Base-by-base conservation (phyloP, 352 stramenopile species). In the Aphanomyces euteiches region DNA sequence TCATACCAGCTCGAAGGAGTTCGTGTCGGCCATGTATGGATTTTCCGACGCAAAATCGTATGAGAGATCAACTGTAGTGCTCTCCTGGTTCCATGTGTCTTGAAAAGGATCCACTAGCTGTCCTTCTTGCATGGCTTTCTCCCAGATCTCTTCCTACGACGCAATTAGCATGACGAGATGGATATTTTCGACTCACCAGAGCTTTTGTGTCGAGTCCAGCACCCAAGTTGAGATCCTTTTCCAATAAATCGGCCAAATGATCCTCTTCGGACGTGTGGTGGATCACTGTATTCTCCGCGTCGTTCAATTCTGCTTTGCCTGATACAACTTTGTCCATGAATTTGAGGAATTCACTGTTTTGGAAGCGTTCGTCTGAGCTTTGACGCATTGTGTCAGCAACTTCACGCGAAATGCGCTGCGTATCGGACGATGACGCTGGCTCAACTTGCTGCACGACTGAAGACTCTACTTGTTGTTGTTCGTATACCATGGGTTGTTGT, bases 271-370 rank as follows among this genome's bases (percentile, higher is more conserved):
- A 40, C 40, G 88, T 78, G 17, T 72, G 77, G 21, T 77, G 75
- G 17, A 77, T 75, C 45, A 92, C 85, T 41, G 78, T 76, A 65
- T 94, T 94, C 69, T 88, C 87, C 56, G 84, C 82, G 64, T 95
- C 87, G 68, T 92, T 80, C 7, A 95, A 78, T 69, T 89, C 82
- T 5, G 92, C 81, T 72, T 90, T 78, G 39, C 87, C 87, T 5
- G 73, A 75, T 58, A 83, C 80, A 41, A 95, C 81, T 69, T 93
- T 78, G 66, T 92, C 83, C 85, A 95, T 92, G 60, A 95, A 95
- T 72, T 92, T 76, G 53, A 93, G 75, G 66, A 95, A 95, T 61
- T 95, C 82, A 75, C 87, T 95, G 66, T 92, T 88, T 72, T 95
- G 85, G 70, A 78, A 95, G 73, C 90, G 91, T 2, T 83, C 78